A percentile compares a stretch with the other conserved stretches of the same genome.
Conservation (phyloP, 1,139 yeast species). For the Entelexis paramagnoliae region DNA sequence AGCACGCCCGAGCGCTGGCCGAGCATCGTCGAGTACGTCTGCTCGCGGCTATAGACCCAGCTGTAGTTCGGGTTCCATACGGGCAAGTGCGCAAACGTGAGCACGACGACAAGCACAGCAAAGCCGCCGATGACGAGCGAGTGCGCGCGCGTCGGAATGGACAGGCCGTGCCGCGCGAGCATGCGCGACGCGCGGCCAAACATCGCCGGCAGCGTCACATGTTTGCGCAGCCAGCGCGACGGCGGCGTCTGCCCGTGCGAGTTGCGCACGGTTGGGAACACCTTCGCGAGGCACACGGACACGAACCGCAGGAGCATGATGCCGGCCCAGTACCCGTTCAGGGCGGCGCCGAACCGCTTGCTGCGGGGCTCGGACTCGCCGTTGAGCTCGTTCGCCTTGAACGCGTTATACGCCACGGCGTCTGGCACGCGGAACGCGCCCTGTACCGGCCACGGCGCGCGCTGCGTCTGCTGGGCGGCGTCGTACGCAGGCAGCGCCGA, state of each 20-base stretch:
- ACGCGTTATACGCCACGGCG: conserved; percentile 11
- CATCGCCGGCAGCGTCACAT: neutral
- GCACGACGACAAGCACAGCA: conserved; percentile 18
- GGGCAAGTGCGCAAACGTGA: conserved; percentile 16
- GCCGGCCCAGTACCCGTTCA: conserved; percentile 25
- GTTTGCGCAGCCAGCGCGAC: neutral
- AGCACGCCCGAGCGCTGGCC: conserved; percentile 52
- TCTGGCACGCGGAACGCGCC: conserved; percentile 11
- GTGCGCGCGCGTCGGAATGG: conserved; percentile 19
- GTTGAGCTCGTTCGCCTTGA: neutral
- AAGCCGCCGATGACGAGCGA: conserved; percentile 28
- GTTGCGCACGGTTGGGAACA: conserved; percentile 25
- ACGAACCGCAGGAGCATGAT: conserved; percentile 20
- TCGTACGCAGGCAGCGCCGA: conserved; percentile 8
- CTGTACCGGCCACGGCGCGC: conserved; percentile 14
- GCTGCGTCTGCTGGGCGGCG: neutral
- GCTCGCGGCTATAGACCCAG: neutral
- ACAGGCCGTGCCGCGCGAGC: neutral
- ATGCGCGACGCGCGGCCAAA: neutral
- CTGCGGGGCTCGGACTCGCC: neutral
- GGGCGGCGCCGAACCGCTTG: conserved; percentile 20
- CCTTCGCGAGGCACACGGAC: conserved; percentile 14
- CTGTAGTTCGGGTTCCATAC: conserved; percentile 10
- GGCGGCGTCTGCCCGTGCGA: neutral
- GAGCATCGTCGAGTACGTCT: conserved; percentile 29